Percentiles rank a stretch among this genome's conserved stretches.
phyloP scores from a whole-genome alignment of 768 basidiomycete genomes.

The Mycena galopus region DNA sequence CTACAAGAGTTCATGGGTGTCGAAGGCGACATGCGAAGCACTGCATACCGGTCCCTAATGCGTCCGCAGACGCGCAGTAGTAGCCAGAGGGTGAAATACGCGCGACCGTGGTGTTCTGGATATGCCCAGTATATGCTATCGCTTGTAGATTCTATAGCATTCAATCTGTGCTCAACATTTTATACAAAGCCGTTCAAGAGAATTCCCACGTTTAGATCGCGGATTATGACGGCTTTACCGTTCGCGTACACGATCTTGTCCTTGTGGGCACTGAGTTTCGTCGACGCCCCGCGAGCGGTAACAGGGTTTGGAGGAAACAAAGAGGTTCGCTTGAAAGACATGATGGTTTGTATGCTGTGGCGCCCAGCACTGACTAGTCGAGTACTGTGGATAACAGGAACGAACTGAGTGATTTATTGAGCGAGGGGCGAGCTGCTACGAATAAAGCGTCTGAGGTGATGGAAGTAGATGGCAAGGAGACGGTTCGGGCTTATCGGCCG shows the following conservation, averaged over 20 bases:
- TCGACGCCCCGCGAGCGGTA: conserved; percentile 75
- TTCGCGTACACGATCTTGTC: conserved; percentile 90
- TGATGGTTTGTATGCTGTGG: conserved; percentile 30
- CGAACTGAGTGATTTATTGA: too few species aligned
- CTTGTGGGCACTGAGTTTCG: conserved; percentile 80
- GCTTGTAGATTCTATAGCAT: conserved; percentile 70
- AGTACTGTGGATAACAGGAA: too few species aligned
- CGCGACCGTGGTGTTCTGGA: conserved; percentile 88
- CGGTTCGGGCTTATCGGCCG: too few species aligned
- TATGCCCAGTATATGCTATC: conserved; percentile 82
- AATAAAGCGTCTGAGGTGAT: too few species aligned
- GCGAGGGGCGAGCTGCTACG: too few species aligned
- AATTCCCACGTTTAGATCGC: conserved; percentile 81
- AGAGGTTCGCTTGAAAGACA: conserved; percentile 58
- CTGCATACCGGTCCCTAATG: conserved; percentile 78
- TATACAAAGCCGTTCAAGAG: not conserved
- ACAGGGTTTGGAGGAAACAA: conserved; percentile 79
- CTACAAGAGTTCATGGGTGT: conserved; percentile 54
- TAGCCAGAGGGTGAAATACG: conserved; percentile 94
- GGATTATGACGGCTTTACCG: conserved; percentile 89
- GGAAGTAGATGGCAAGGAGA: too few species aligned
- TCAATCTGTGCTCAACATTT: conserved; percentile 5
- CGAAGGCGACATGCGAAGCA: not conserved
- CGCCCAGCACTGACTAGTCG: conserved; percentile 22
- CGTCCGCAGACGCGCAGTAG: conserved; percentile 94